A percentile compares a stretch with the other conserved stretches of the same genome.
Evolutionary conservation across 371 early-diverging fungal species (phyloP).

Genomic region (Dipsacomyces acuminosporus): DNA sequence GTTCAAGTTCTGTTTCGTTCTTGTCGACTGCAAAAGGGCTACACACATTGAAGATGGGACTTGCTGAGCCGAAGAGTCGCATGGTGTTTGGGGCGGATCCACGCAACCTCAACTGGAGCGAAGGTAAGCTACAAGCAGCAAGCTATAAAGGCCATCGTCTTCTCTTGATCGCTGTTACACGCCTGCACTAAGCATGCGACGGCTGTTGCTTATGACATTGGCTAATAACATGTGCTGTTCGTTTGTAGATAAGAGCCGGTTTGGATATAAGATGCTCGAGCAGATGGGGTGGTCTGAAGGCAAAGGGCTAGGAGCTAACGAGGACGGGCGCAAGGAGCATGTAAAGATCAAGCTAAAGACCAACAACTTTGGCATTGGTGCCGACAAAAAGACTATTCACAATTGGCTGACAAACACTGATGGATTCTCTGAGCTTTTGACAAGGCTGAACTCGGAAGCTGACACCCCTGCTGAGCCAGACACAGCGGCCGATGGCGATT

Average conservation of each 20-base stretch:
- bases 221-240: neutral
- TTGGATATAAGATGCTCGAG: constrained; percentile 85
- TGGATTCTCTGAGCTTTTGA: constrained; percentile 81
- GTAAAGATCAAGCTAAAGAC: constrained; percentile 75
- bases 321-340: constrained; percentile 74
- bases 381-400: constrained; percentile 74
- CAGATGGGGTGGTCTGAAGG: constrained; percentile 97
- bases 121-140: constrained; percentile 54
- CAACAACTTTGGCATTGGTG: constrained; percentile 83
- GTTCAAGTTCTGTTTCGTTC: no score
- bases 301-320: constrained; percentile 85
- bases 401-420: constrained; percentile 92
- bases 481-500: constrained; percentile 48
- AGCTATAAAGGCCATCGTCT: no score
- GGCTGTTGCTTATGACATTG: no score
- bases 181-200: no score
- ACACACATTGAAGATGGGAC: constrained; percentile 65
- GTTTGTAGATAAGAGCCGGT: constrained; percentile 67
- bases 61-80: constrained; percentile 74
- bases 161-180: no score
- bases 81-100: constrained; percentile 87
- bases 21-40: no score
- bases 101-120: constrained; percentile 84
- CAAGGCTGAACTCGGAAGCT: constrained; percentile 55
- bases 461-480: constrained; percentile 7